Evolutionary conservation across 805 yeast genomes (phyloP), one percentile per base, ranked within the genome.

Genomic region (Yamadazyma philogaea): DNA sequence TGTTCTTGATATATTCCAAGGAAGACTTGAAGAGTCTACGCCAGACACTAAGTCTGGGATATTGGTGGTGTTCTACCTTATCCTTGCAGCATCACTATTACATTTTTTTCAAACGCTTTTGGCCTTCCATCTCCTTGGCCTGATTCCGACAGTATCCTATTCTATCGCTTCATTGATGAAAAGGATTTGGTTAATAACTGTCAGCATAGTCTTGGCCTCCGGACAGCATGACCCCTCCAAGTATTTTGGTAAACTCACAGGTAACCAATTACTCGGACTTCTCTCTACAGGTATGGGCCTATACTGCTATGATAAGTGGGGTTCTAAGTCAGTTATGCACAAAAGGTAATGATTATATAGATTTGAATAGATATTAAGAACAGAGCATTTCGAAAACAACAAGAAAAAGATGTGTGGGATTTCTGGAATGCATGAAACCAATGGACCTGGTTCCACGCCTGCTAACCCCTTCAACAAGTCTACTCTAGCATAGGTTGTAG

Each of bases 111-210:
- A 89, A 63, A 83, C 90, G 31, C 66, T 88, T 58, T 70, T 89
- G 30, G 88, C 95, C 12, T 87, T 86, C 61, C 87, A 85, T 64
- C 69, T 89, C 24, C 64, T 89, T 34, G 93, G 95, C 16, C 77
- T 82, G 56, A 74, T 89, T 5, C 85, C 95, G 2, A 87, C 96
- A 0, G 81, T 89, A 10, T 79, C 93, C 2, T 89, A 87, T 63
- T 84, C 95, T 1, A 82, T 89, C 44, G 96, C 96, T 2, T 81
- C 87, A 33, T 76, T 89, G 77, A 77, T 89, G 78, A 89, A 89
- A 64, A 79, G 96, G 54, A 84, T 89, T n/a, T 84, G 87, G 1
- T 78, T 89, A 22, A 88, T 89, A 33, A 74, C 84, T 1, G 82
- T 83, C 1, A 86, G 96, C 53, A 85, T 90, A 6, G 35, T 64